Conservation (phyloP, 257 asterid species). For the Asclepias syriaca region DNA sequence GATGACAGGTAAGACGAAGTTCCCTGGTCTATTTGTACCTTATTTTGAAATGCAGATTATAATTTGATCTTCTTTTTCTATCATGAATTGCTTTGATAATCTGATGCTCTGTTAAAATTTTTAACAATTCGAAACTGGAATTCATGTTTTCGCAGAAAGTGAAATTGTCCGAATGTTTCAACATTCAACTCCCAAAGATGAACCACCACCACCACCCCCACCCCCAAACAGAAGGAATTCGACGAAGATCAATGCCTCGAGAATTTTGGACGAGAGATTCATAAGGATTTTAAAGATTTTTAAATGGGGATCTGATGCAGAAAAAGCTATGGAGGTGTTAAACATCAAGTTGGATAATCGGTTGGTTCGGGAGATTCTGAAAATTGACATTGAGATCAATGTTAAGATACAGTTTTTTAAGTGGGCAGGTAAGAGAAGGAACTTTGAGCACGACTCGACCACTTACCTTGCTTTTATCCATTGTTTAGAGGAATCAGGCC, state of each 20-base stretch:
- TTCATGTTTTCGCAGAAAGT: slow-evolving; percentile 44
- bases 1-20: slow-evolving; percentile 57
- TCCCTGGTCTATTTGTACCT: not conserved
- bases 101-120: not conserved
- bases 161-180: slow-evolving; percentile 83
- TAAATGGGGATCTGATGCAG: slow-evolving; percentile 95
- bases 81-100: not conserved
- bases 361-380: slow-evolving; percentile 70
- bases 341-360: slow-evolving; percentile 65
- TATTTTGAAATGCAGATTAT: not conserved
- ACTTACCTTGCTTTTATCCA: slow-evolving; percentile 65
- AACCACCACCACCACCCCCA: slow-evolving; percentile 18
- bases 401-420: slow-evolving; percentile 74
- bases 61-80: not conserved
- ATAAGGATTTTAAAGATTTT: slow-evolving; percentile 82
- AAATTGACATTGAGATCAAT: slow-evolving; percentile 68
- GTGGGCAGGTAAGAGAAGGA: slow-evolving; percentile 86
- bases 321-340: slow-evolving; percentile 78
- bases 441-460: slow-evolving; percentile 67
- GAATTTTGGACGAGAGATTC: slow-evolving; percentile 79
- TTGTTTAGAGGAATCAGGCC: slow-evolving; percentile 63
- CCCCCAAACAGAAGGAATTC: slow-evolving; percentile 23
- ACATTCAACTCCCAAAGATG: slow-evolving; percentile 50
- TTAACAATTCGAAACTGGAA: slow-evolving; percentile 6
- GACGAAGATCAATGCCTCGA: slow-evolving; percentile 21